Conservation (phyloP, 495 filamentous ascomycete genomes). For the Hypoxylon lienhwacheense region DNA sequence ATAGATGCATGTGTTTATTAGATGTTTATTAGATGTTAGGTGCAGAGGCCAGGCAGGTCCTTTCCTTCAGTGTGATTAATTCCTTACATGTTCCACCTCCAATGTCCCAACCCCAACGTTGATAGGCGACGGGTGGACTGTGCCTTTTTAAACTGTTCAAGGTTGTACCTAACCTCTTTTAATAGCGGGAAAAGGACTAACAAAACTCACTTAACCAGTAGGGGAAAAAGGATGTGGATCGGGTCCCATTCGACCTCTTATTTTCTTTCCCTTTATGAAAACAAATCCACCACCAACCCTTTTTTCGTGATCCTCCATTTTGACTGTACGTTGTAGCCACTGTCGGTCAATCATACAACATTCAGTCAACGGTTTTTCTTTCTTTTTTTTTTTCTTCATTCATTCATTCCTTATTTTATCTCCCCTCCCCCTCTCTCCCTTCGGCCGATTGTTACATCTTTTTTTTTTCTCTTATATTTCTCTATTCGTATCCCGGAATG, state of each 20-base stretch:
- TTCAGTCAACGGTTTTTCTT: slow-evolving; percentile 16
- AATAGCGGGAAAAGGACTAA: slow-evolving; percentile 1
- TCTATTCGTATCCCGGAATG: slow-evolving; percentile 51
- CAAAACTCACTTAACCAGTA: slow-evolving; percentile 17
- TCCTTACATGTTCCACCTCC: slow-evolving; percentile 6
- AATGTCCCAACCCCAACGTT: slow-evolving; percentile 2
- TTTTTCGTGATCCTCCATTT: slow-evolving; percentile 30
- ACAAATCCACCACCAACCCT: slow-evolving; percentile 31
- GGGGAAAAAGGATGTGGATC: slow-evolving; percentile 35
- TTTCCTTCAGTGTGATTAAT: background rate
- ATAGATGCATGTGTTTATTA: too few species aligned
- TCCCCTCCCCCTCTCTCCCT: slow-evolving; percentile 13
- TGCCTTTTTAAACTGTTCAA: background rate
- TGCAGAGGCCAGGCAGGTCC: background rate
- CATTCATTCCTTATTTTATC: too few species aligned
- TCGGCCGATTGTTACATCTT: slow-evolving; percentile 11
- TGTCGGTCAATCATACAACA: slow-evolving; percentile 26
- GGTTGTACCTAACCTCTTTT: slow-evolving; percentile 1
- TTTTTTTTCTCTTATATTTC: slow-evolving; percentile 15
- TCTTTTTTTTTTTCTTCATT: background rate
- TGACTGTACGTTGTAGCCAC: slow-evolving; percentile 15
- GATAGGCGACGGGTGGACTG: slow-evolving; percentile 4
- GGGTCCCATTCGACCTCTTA: slow-evolving; percentile 36
- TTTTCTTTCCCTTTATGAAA: slow-evolving; percentile 40
- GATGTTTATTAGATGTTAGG: background rate